A percentile compares a stretch with the other conserved stretches of the same genome.
phyloP scores from a whole-genome alignment of 768 basidiomycete genomes.

The Phylloporus scabripes region DNA sequence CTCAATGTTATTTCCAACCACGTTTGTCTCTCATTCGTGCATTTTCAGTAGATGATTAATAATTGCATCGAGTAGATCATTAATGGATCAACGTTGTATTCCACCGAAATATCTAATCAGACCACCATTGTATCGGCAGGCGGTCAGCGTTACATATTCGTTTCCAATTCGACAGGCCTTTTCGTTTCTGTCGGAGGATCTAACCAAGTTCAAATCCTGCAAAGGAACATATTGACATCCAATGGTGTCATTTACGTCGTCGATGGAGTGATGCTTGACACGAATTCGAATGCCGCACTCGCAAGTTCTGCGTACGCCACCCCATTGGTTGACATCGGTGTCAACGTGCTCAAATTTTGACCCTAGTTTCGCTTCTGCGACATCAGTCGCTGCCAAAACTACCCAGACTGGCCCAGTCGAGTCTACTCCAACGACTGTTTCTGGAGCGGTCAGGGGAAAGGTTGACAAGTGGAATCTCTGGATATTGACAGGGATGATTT shows the following conservation, averaged over 20 bases:
- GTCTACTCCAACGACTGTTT: neutral
- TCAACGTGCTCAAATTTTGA: neutral
- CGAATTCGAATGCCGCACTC: conserved; percentile 34
- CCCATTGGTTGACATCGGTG: neutral
- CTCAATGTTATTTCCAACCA: conserved; percentile 51
- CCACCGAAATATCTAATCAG: conserved; percentile 38
- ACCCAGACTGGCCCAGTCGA: conserved; percentile 41
- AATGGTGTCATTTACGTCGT: conserved; percentile 72
- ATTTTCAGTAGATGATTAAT: neutral
- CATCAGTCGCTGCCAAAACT: conserved; percentile 38
- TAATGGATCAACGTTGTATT: conserved; percentile 66
- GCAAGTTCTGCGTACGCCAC: conserved; percentile 51
- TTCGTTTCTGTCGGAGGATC: conserved; percentile 46
- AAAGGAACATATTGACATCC: conserved; percentile 51
- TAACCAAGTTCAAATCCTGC: conserved; percentile 47
- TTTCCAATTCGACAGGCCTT: conserved; percentile 49
- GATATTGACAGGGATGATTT: neutral
- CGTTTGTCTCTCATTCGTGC: conserved; percentile 31
- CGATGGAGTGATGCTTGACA: conserved; percentile 47
- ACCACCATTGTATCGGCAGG: conserved; percentile 46
- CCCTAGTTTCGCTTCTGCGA: conserved; percentile 39
- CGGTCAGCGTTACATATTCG: conserved; percentile 50
- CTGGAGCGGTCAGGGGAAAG: neutral
- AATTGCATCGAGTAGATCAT: conserved; percentile 40
- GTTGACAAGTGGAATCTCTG: conserved; percentile 1